Conservation (phyloP, 768 basidiomycete genomes). For the Boletellus ananas region DNA sequence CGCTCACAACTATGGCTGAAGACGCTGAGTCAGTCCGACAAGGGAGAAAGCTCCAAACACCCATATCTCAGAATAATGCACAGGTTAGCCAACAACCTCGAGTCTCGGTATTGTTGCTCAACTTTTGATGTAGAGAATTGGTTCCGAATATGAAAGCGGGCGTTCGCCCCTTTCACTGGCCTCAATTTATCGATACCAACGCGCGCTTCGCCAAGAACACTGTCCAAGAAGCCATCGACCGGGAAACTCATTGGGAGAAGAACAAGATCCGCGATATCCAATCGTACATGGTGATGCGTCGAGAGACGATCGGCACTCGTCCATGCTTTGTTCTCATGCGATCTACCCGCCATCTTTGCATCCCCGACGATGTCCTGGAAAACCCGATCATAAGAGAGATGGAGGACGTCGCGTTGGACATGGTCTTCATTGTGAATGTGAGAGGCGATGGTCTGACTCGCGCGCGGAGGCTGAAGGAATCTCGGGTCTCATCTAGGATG, state of each 20-base stretch:
- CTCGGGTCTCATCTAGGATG: conserved; percentile 12
- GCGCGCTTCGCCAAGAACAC: conserved; percentile 18
- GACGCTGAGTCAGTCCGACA: conserved; percentile 18
- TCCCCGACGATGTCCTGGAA: conserved; percentile 21
- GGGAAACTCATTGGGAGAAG: conserved; percentile 18
- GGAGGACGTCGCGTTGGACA: conserved; percentile 25
- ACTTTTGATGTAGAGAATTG: conserved; percentile 15
- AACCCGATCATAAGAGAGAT: conserved; percentile 25
- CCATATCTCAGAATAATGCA: conserved; percentile 26
- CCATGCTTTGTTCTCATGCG: conserved; percentile 29
- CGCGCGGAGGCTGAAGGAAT: not conserved
- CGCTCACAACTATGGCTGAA: conserved; percentile 24
- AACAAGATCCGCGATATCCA: conserved; percentile 16
- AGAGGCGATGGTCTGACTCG: not conserved
- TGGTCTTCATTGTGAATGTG: conserved; percentile 27
- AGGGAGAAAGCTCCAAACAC: conserved; percentile 14
- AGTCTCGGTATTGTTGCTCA: not conserved
- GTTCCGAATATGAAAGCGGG: conserved; percentile 21
- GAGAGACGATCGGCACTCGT: conserved; percentile 27
- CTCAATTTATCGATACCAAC: conserved; percentile 24
- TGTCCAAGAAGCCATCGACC: conserved; percentile 26
- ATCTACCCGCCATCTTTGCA: conserved; percentile 24
- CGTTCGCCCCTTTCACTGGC: conserved; percentile 27
- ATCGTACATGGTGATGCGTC: conserved; percentile 27
- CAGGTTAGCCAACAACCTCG: conserved; percentile 12